phyloP scores from a whole-genome alignment of 106 monocot genomes.

The Agapanthus africanus region DNA sequence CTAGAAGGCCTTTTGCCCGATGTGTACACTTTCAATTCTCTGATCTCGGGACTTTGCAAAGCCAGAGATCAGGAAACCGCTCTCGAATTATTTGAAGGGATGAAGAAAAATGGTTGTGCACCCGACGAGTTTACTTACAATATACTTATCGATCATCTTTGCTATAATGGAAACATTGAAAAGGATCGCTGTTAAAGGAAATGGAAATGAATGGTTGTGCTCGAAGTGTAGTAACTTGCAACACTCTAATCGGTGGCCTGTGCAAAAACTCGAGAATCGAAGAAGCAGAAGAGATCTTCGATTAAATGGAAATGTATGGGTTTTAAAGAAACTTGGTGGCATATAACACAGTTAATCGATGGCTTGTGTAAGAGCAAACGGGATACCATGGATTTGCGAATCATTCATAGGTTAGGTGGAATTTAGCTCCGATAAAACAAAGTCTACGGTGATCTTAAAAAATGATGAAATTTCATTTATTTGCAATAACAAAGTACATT shows the following conservation, averaged over 20 bases:
- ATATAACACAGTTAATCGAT: conserved; percentile 69
- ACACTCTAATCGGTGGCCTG: conserved; percentile 73
- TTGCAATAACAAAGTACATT: too few relatives aligned
- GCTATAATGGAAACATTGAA: conserved; percentile 36
- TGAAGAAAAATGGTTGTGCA: conserved; percentile 64
- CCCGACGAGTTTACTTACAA: conserved; percentile 85
- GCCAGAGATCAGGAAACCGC: conserved; percentile 41
- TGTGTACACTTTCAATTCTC: conserved; percentile 68
- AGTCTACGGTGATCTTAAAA: too few relatives aligned
- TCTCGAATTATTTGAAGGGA: conserved; percentile 65
- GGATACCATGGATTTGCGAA: too few relatives aligned
- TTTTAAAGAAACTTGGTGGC: conserved; percentile 68
- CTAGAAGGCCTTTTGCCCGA: conserved; percentile 62
- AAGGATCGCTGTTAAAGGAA: conserved; percentile 70
- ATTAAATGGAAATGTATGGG: conserved; percentile 77
- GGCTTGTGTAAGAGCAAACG: conserved; percentile 67
- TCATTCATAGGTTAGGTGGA: too few relatives aligned
- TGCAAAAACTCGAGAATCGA: conserved; percentile 72
- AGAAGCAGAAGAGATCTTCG: conserved; percentile 81
- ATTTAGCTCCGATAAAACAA: too few relatives aligned
- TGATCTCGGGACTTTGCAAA: conserved; percentile 71
- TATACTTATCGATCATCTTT: conserved; percentile 67
- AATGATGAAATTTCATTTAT: too few relatives aligned
- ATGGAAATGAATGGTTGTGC: conserved; percentile 72
- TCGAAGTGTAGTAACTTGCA: conserved; percentile 72